Percentiles rank a stretch among this genome's conserved stretches.
These are phyloP conservation scores for Artemisia argyi DNA, from an alignment of 129 eudicot species.

Conservation along the genomic window DNA sequence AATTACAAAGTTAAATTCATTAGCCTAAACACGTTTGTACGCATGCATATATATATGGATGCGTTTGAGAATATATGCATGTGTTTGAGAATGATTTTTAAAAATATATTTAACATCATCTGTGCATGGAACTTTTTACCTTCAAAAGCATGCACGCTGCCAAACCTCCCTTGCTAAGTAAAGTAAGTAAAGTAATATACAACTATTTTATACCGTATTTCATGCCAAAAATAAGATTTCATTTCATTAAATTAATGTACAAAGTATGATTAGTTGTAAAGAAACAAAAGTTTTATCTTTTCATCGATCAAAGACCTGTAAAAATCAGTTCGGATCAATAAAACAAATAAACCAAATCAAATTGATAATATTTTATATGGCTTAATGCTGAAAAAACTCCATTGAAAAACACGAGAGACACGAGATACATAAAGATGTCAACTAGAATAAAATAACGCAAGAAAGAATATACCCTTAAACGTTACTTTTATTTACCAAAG, in stretches of 20 bases:
- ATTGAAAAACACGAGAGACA: too few relatives aligned
- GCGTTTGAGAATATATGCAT: not conserved
- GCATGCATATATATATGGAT: slow-evolving; percentile 7
- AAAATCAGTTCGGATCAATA: too few relatives aligned
- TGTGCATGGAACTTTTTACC: not conserved
- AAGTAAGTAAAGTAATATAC: slow-evolving; percentile 24
- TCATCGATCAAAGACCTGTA: not conserved
- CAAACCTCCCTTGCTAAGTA: slow-evolving; percentile 33
- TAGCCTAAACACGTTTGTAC: slow-evolving; percentile 3
- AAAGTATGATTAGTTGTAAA: slow-evolving; percentile 21
- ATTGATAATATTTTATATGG: too few relatives aligned
- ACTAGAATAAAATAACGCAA: too few relatives aligned
- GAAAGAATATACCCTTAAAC: too few relatives aligned
- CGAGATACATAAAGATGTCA: too few relatives aligned
- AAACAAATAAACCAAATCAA: too few relatives aligned
- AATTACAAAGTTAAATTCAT: too few relatives aligned
- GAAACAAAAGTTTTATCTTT: slow-evolving; percentile 15
- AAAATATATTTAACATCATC: too few relatives aligned
- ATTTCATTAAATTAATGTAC: slow-evolving; percentile 1
- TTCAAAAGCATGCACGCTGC: slow-evolving; percentile 21
- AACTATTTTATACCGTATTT: slow-evolving; percentile 13
- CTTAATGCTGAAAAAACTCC: too few relatives aligned
- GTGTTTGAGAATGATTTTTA: not conserved
- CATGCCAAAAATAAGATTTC: slow-evolving; percentile 5
- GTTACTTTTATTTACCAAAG: too few relatives aligned